phyloP scores from a whole-genome alignment of 768 basidiomycete genomes.

The Porphyrellus cyaneotinctus region DNA sequence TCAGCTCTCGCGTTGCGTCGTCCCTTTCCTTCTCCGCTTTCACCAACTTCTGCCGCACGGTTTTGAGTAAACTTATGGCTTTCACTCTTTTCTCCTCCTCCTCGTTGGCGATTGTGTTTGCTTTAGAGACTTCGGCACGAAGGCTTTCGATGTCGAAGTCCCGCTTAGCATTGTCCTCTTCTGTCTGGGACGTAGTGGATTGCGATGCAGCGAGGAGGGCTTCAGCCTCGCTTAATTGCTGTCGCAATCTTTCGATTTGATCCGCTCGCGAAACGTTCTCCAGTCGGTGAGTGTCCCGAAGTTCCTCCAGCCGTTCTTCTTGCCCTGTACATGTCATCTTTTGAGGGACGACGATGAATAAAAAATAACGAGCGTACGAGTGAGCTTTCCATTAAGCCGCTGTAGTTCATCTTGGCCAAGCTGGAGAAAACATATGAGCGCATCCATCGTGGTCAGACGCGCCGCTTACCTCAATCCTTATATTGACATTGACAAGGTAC shows the following conservation, averaged over 20 bases:
- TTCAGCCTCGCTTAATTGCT: conserved; percentile 68
- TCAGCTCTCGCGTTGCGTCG: conserved; percentile 60
- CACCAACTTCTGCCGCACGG: conserved; percentile 94
- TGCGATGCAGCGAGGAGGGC: conserved; percentile 61
- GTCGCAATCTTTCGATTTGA: conserved; percentile 65
- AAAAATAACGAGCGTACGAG: conserved; percentile 46
- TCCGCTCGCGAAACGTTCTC: conserved; percentile 77
- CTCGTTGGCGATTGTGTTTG: conserved; percentile 68
- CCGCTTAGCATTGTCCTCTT: conserved; percentile 47
- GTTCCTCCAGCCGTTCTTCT: conserved; percentile 78
- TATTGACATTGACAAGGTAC: conserved; percentile 61
- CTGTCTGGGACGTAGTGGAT: conserved; percentile 41
- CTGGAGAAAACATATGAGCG: conserved; percentile 31
- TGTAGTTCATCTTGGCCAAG: conserved; percentile 75
- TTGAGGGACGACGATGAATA: background rate
- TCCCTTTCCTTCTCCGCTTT: conserved; percentile 94
- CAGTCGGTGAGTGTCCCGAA: conserved; percentile 76
- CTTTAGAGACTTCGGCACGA: conserved; percentile 58
- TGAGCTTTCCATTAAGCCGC: conserved; percentile 66
- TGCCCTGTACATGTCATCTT: conserved; percentile 51
- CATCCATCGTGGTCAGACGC: background rate
- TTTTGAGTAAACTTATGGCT: conserved; percentile 88
- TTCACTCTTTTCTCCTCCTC: conserved; percentile 98
- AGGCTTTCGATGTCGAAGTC: conserved; percentile 56
- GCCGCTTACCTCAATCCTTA: conserved; percentile 66